phyloP scores from a whole-genome alignment of 225 moss, liverwort and hornwort genomes.

The Pseudoscleropodium purum region DNA sequence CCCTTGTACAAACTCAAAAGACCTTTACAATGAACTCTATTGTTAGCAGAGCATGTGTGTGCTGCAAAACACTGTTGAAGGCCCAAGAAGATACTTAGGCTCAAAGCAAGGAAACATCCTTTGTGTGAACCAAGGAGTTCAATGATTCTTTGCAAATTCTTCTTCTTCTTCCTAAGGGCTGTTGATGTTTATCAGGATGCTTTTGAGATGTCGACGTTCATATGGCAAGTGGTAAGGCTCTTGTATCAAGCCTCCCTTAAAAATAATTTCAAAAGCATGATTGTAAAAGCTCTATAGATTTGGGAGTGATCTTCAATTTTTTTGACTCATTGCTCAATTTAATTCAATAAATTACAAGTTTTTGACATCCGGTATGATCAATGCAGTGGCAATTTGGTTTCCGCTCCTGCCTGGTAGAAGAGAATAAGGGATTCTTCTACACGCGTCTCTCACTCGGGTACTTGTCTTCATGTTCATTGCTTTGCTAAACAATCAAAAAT shows the following conservation, averaged over 20 bases:
- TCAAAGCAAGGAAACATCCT: background rate
- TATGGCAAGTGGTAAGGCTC: constrained; percentile 47
- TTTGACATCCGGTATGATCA: background rate
- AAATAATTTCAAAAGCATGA: background rate
- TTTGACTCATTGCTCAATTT: fast-evolving
- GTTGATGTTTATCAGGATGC: constrained; percentile 23
- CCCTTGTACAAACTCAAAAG: background rate
- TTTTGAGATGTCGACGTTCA: constrained; percentile 48
- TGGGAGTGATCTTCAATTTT: background rate
- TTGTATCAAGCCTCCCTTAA: background rate
- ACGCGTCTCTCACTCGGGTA: constrained; percentile 37
- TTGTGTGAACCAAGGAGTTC: background rate
- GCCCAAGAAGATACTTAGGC: background rate
- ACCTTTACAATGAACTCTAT: background rate
- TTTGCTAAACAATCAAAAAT: background rate
- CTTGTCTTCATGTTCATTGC: background rate
- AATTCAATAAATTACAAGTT: background rate
- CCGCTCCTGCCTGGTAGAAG: constrained; percentile 23
- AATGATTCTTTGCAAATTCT: background rate
- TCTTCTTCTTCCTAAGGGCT: background rate
- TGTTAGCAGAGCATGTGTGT: background rate
- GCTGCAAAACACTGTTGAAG: background rate
- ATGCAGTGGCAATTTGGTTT: constrained; percentile 64
- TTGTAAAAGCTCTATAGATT: background rate
- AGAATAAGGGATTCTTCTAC: constrained; percentile 24